Evolutionary conservation across 2,329 filamentous ascomycete species (phyloP), one percentile per base, ranked within the genome.

Genomic region (Penicillium decumbens): DNA sequence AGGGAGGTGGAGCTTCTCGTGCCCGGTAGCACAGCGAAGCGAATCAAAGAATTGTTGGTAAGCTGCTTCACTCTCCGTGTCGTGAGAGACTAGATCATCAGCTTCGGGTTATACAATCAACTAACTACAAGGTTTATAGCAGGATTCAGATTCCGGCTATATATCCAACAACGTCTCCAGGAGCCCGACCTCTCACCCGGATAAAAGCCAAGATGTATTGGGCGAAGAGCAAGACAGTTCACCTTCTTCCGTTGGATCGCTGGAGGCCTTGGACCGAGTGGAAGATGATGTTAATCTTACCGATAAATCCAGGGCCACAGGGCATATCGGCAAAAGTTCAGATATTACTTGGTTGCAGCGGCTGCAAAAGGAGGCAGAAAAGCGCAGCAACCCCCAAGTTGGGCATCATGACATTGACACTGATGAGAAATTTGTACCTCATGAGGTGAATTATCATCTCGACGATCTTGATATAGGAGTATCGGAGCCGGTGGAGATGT

Each of bases 391-490:
- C 7, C 9, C 8, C 27, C 27, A 29, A 9, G 4, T 8, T 1
- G 27, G 2, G 27, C 27, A 3, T 10, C 27, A 2, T 29, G 27
- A 12, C 8, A 8, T 4, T 10, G 7, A 15, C 2, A 8, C 3
- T 3, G 7, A 5, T 35, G 15, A n/a, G 27, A 40, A 35, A 46
- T 27, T 24, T 9, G 27, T 8, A 3, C 40, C 43, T 12, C 40
- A 45, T 9, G n/a, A 27, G 6, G 2, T 59, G 9, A 68, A 55
- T 43, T 68, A 66, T 50, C 65, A 70, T 48, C 51, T 69, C 10
- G 69, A 71, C 49, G 69, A 72, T 51, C 48, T 68, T 12, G 57
- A 64, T 18, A 65, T 69, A n/a, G 60, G 55, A 13, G 61, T 66
- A 6, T 55, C 62, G 8, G 65, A 62, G 29, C 62, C 65, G 4